Evolutionary conservation across 352 stramenopile species (phyloP).

Genomic region (Detonula confervacea): DNA sequence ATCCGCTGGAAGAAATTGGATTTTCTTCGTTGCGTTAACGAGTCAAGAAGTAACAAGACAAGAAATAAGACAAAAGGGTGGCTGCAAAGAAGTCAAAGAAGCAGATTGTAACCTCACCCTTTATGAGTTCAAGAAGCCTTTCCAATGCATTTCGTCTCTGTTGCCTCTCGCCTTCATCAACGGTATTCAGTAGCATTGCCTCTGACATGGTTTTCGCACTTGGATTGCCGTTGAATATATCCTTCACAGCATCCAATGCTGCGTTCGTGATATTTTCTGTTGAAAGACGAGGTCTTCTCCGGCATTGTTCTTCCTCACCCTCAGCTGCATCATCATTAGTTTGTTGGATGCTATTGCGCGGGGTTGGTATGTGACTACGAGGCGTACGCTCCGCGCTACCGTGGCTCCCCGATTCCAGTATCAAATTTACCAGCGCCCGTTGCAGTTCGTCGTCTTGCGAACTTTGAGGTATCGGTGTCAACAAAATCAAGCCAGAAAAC

Average conservation of each 20-base stretch:
- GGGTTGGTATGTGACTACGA: constrained; percentile 12
- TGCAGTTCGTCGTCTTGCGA: constrained; percentile 48
- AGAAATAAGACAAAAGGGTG: too few relatives aligned
- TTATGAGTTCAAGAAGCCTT: constrained; percentile 30
- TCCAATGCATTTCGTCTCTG: constrained; percentile 25
- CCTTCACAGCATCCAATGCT: constrained; percentile 38
- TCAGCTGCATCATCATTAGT: neutral
- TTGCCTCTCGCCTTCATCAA: constrained; percentile 5
- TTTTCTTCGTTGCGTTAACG: too few relatives aligned
- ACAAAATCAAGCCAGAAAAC: constrained; percentile 57
- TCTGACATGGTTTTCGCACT: constrained; percentile 28
- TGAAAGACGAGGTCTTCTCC: constrained; percentile 11
- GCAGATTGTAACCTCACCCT: constrained; percentile 2
- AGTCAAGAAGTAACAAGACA: neutral
- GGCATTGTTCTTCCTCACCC: too few relatives aligned
- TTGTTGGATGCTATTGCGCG: neutral
- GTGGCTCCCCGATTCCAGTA: constrained; percentile 29
- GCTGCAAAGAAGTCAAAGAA: too few relatives aligned
- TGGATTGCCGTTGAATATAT: constrained; percentile 31
- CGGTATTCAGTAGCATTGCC: constrained; percentile 39
- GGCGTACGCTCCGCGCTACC: constrained; percentile 6
- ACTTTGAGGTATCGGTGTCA: constrained; percentile 45
- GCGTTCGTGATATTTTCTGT: constrained; percentile 36
- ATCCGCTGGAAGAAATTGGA: constrained; percentile 37
- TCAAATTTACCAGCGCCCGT: constrained; percentile 32